phyloP scores from a whole-genome alignment of 2,329 filamentous ascomycete genomes.

The Ilyonectria mors-panacis region DNA sequence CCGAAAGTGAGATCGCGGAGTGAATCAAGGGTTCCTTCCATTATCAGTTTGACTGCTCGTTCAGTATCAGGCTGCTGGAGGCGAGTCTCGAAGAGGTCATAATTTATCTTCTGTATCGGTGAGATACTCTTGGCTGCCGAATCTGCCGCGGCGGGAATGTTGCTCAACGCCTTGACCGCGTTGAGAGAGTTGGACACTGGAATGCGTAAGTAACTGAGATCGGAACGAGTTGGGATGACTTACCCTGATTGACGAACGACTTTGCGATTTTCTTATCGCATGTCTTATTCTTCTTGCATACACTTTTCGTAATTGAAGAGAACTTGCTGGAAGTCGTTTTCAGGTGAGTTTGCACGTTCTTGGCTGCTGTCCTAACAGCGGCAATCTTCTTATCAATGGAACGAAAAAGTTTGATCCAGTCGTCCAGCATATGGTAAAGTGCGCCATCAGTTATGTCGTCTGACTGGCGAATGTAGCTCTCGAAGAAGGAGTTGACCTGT shows the following conservation, averaged over 20 bases:
- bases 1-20: slow-evolving; percentile 32
- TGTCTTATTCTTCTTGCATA: slow-evolving; percentile 22
- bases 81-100: too few relatives aligned
- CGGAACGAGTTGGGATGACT: not conserved
- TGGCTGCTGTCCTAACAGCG: slow-evolving; percentile 24
- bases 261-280: slow-evolving; percentile 36
- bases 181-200: slow-evolving; percentile 25
- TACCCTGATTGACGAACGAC: slow-evolving; percentile 31
- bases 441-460: slow-evolving; percentile 5
- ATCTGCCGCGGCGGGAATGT: too few relatives aligned
- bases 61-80: too few relatives aligned
- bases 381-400: slow-evolving; percentile 30
- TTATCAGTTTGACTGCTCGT: not conserved
- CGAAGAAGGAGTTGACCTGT: not conserved
- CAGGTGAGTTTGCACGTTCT: slow-evolving; percentile 13
- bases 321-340: slow-evolving; percentile 26
- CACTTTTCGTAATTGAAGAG: slow-evolving; percentile 16
- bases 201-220: accelerated
- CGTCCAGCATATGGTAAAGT: slow-evolving; percentile 22
- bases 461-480: not conserved
- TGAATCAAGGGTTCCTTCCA: not conserved
- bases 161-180: slow-evolving; percentile 12
- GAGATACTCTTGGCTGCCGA: too few relatives aligned
- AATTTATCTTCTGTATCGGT: too few relatives aligned
- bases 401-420: slow-evolving; percentile 31